Evolutionary conservation across 2,329 filamentous ascomycete species (phyloP).

Genomic region (Neonectria coccinea): DNA sequence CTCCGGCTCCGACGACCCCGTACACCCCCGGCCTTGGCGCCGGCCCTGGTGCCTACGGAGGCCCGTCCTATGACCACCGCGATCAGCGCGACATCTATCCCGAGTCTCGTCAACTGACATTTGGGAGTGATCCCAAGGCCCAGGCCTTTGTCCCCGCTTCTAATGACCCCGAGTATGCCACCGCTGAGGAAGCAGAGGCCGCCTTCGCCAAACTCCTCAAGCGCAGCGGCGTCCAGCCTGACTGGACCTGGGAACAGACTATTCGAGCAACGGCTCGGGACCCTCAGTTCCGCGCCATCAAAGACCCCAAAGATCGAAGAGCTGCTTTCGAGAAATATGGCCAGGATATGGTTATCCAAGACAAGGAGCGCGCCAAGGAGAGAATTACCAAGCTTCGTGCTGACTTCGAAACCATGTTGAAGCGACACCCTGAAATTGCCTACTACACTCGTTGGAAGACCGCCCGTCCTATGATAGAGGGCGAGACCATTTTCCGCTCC

Average conservation of each 20-base stretch:
- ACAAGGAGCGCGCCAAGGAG: conserved; percentile 95
- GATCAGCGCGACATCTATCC: conserved; percentile 55
- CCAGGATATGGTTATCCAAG: conserved; percentile 87
- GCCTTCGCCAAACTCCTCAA: conserved; percentile 93
- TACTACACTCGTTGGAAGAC: conserved; percentile 98
- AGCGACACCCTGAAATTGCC: conserved; percentile 95
- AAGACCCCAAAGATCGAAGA: conserved; percentile 91
- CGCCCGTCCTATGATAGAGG: conserved; percentile 91
- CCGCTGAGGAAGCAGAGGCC: conserved; percentile 87
- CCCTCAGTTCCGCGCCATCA: conserved; percentile 90
- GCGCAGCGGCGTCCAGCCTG: conserved; percentile 85
- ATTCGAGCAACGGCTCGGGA: conserved; percentile 90
- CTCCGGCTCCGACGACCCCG: conserved; percentile 56
- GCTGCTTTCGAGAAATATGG: conserved; percentile 95
- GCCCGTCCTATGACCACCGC: conserved; percentile 52
- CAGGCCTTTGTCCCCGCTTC: conserved; percentile 71
- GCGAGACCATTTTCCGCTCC: conserved; percentile 94
- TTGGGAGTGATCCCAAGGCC: conserved; percentile 66
- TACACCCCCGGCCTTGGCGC: conserved; percentile 54
- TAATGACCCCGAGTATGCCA: conserved; percentile 82
- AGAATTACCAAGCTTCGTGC: conserved; percentile 89
- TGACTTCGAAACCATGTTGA: conserved; percentile 96
- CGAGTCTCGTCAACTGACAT: conserved; percentile 70
- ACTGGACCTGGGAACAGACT: conserved; percentile 93
- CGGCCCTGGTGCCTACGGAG: conserved; percentile 49